Conservation (phyloP, 208 protist species). For the Acanthamoeba pearcei region DNA sequence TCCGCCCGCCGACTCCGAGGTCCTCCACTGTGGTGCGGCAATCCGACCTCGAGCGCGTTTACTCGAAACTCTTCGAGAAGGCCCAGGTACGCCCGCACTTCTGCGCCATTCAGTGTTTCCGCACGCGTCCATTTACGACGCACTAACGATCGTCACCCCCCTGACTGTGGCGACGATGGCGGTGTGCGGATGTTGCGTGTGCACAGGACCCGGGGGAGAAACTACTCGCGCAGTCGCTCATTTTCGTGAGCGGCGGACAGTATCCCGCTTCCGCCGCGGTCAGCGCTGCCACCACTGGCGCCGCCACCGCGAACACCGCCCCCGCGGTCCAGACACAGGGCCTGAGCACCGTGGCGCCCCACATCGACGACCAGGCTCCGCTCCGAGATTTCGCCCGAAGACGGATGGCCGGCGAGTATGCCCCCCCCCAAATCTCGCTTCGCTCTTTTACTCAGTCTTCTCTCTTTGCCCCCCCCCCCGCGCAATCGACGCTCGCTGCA, state of each 20-base stretch:
- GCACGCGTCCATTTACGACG: neutral
- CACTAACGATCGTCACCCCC: neutral
- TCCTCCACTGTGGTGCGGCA: neutral
- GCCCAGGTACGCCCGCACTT: neutral
- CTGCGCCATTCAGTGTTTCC: neutral
- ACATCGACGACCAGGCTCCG: conserved; percentile 43
- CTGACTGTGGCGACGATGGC: neutral
- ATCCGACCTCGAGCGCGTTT: conserved; percentile 23
- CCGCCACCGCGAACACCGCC: neutral
- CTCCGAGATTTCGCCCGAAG: conserved; percentile 6
- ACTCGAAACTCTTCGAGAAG: conserved; percentile 35
- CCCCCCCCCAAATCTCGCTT: neutral
- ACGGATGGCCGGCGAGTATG: neutral
- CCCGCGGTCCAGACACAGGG: neutral
- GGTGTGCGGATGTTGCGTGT: neutral
- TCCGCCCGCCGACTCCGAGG: neutral
- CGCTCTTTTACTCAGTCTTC: neutral
- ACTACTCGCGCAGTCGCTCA: conserved; percentile 23
- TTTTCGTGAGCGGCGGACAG: conserved; percentile 15
- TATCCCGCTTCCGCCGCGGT: neutral
- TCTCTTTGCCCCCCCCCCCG: neutral
- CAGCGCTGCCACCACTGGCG: neutral
- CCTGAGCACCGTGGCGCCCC: neutral
- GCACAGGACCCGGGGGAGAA: neutral
- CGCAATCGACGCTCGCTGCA: neutral